Percentiles rank a stretch among this genome's conserved stretches.
These are phyloP conservation scores for Fusarium sp. DNA, from an alignment of 2,329 filamentous ascomycete genomes.

Conservation along the genomic window DNA sequence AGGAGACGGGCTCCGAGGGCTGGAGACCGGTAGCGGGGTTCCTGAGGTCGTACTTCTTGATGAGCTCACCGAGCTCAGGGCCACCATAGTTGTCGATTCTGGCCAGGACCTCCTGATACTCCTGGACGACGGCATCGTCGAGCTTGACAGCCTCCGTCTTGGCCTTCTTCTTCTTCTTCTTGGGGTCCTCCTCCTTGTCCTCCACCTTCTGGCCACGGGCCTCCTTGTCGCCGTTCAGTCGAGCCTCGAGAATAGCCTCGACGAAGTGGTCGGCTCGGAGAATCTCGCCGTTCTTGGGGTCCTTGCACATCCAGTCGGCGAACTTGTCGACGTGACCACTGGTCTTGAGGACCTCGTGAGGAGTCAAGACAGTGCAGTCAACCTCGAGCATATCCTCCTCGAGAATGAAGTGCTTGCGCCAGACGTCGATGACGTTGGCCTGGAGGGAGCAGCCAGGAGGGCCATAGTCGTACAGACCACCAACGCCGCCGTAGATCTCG, in stretches of 20 bases:
- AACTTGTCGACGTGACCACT: constrained; percentile 98
- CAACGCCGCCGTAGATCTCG: constrained; percentile 92
- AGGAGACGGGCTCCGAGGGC: constrained; percentile 84
- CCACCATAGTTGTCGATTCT: constrained; percentile 96
- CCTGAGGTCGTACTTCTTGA: constrained; percentile 90
- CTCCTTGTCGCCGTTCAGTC: constrained; percentile 91
- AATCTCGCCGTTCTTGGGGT: constrained; percentile 97
- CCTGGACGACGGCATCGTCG: constrained; percentile 84
- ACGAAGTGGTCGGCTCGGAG: constrained; percentile 96
- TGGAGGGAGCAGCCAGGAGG: constrained; percentile 88
- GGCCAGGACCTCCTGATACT: constrained; percentile 92
- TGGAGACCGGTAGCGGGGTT: constrained; percentile 85
- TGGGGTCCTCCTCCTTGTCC: constrained; percentile 77
- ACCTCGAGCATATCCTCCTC: constrained; percentile 97
- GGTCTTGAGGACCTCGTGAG: constrained; percentile 93
- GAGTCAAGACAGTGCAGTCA: constrained; percentile 94
- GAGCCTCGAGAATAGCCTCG: constrained; percentile 88
- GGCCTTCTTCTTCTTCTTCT: constrained; percentile 93
- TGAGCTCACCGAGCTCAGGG: constrained; percentile 85
- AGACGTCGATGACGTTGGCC: constrained; percentile 87
- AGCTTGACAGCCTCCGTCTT: constrained; percentile 84
- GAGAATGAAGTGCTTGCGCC: constrained; percentile 93
- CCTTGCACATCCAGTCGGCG: constrained; percentile 99
- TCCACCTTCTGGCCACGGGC: constrained; percentile 86
- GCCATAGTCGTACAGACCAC: constrained; percentile 93